Evolutionary conservation across 2,329 filamentous ascomycete genomes (phyloP).

Genomic region (Sporothrix luriei): DNA sequence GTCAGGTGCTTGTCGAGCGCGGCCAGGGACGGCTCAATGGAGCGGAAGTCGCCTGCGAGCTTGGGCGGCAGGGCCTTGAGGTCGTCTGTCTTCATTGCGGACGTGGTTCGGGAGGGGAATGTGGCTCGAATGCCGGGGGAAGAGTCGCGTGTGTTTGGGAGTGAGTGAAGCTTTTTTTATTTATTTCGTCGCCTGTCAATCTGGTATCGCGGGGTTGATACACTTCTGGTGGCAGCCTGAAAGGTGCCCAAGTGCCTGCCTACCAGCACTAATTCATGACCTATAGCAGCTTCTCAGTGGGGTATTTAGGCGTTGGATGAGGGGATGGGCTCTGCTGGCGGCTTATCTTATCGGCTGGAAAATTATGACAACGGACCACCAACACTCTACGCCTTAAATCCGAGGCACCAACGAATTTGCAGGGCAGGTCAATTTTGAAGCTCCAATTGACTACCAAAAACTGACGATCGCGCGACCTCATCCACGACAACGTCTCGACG

Average conservation of each 20-base stretch:
- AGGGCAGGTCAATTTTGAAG: constrained; percentile 27
- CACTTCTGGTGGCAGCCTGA: background rate
- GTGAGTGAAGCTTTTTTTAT: constrained; percentile 27
- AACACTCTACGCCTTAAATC: constrained; percentile 27
- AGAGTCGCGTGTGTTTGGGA: background rate
- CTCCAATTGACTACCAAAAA: constrained; percentile 19
- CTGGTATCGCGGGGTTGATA: constrained; percentile 29
- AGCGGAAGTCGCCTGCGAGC: constrained; percentile 73
- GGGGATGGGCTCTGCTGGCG: background rate
- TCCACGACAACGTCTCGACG: background rate
- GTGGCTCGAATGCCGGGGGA: background rate
- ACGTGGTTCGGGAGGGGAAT: background rate
- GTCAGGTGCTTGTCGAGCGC: constrained; percentile 86
- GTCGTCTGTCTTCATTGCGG: constrained; percentile 59
- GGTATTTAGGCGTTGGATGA: constrained; percentile 19
- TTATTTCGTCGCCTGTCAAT: constrained; percentile 9
- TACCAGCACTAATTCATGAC: no score
- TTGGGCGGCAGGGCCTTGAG: constrained; percentile 55
- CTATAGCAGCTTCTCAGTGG: constrained; percentile 22
- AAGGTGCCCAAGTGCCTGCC: no score
- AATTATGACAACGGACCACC: background rate
- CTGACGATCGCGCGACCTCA: constrained; percentile 18
- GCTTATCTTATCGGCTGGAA: constrained; percentile 35
- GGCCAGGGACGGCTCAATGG: constrained; percentile 71
- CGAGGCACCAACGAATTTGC: constrained; percentile 34